Percentiles rank a stretch among this genome's conserved stretches.
These are phyloP conservation scores for Bryoerythrophyllum caledonicum DNA, from an alignment of 225 moss, liverwort and hornwort genomes.

Conservation along the genomic window DNA sequence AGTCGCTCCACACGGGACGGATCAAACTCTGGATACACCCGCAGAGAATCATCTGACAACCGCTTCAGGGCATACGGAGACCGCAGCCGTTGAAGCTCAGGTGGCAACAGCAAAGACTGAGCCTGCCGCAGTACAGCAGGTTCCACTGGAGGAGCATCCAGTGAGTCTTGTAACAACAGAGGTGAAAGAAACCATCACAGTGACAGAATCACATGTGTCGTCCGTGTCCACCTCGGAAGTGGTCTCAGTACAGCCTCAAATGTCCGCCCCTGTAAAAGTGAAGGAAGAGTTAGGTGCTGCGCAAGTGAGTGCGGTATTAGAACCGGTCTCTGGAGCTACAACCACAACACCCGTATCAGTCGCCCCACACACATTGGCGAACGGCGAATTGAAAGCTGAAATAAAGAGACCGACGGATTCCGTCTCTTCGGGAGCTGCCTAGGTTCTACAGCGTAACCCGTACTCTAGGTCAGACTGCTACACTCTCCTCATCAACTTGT, in stretches of 20 bases:
- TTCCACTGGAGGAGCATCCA: neutral
- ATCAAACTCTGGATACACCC: neutral
- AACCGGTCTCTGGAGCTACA: constrained; percentile 2
- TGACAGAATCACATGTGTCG: constrained; percentile 9
- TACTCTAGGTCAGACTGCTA: constrained; percentile 22
- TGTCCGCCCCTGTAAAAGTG: constrained; percentile 2
- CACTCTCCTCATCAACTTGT: constrained; percentile 10
- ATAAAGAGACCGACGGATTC: constrained; percentile 13
- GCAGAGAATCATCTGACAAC: constrained; percentile 5
- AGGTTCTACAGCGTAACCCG: neutral
- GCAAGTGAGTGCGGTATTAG: neutral
- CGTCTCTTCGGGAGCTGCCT: constrained; percentile 29
- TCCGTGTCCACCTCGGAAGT: constrained; percentile 11
- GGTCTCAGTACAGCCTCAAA: neutral
- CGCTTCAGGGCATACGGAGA: neutral
- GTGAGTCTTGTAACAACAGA: constrained; percentile 11
- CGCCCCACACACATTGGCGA: neutral
- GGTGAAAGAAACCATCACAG: neutral
- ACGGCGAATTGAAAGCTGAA: constrained; percentile 32
- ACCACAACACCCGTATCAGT: neutral
- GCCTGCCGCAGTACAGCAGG: neutral
- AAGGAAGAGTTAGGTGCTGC: constrained; percentile 2
- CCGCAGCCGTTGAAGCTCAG: constrained; percentile 3
- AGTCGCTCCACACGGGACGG: neutral
- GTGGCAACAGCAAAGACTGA: neutral